These are phyloP conservation scores for Ophiostoma sp. DNA, from an alignment of 2,329 filamentous ascomycete species.

Conservation along the genomic window DNA sequence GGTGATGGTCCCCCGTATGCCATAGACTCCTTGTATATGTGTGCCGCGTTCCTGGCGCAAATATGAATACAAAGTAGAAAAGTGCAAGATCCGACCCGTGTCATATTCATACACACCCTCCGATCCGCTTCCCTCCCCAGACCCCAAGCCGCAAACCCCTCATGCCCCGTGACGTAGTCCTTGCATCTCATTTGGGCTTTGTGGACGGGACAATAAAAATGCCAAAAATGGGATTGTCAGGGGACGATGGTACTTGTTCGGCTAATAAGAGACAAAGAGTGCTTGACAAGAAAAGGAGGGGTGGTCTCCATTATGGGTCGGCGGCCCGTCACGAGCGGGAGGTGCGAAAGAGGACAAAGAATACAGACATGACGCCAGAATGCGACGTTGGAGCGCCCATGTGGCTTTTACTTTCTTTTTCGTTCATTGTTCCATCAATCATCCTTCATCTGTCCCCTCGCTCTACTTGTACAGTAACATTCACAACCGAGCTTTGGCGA, in stretches of 20 bases:
- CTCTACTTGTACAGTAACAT: background rate
- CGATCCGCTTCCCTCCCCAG: background rate
- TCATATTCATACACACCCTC: background rate
- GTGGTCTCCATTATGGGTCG: conserved; percentile 10
- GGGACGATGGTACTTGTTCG: background rate
- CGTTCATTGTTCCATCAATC: background rate
- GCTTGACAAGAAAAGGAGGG: background rate
- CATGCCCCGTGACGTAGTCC: conserved; percentile 5
- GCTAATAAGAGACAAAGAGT: background rate
- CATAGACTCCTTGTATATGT: conserved; percentile 1
- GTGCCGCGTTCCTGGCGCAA: conserved; percentile 2
- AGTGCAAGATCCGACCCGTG: background rate
- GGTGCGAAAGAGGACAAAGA: background rate
- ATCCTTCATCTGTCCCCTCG: background rate
- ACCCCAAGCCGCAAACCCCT: background rate
- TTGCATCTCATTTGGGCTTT: background rate
- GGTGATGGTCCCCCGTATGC: background rate
- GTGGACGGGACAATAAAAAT: background rate
- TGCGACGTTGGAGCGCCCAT: background rate
- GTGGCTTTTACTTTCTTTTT: background rate
- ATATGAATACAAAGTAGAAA: background rate
- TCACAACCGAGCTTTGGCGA: background rate
- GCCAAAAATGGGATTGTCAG: background rate
- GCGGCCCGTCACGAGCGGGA: conserved; percentile 17
- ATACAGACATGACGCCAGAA: background rate